Conservation (phyloP, 2,329 filamentous ascomycete species). For the Mollisiaceae sp. region DNA sequence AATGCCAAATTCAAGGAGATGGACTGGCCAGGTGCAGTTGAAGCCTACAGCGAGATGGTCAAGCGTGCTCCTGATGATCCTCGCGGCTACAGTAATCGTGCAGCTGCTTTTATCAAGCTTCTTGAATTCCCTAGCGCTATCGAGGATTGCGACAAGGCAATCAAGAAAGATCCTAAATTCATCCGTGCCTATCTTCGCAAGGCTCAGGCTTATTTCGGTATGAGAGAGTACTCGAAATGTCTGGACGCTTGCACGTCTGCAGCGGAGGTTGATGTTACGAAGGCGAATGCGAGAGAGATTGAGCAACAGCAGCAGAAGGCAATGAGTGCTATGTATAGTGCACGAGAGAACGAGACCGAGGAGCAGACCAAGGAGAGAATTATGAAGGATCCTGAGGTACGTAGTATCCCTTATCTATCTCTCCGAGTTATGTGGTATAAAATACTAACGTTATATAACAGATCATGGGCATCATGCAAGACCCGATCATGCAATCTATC, state of each 20-base stretch:
- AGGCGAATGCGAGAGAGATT: constrained; percentile 88
- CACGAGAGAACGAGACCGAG: constrained; percentile 93
- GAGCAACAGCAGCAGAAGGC: constrained; percentile 95
- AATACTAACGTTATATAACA: constrained; percentile 31
- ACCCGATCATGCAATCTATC: constrained; percentile 97
- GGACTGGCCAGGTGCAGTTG: constrained; percentile 94
- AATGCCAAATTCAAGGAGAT: constrained; percentile 97
- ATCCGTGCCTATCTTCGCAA: constrained; percentile 97
- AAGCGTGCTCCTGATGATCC: constrained; percentile 94
- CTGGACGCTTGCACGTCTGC: constrained; percentile 89
- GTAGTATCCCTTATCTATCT: constrained; percentile 41
- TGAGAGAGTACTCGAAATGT: constrained; percentile 97
- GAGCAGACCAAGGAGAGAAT: constrained; percentile 93
- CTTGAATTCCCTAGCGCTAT: constrained; percentile 94
- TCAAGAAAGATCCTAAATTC: constrained; percentile 89
- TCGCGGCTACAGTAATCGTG: constrained; percentile 95
- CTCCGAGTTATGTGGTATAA: background rate
- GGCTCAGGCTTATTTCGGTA: constrained; percentile 92
- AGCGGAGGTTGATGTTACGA: constrained; percentile 71
- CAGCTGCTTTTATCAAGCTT: constrained; percentile 94
- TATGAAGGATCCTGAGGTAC: constrained; percentile 86
- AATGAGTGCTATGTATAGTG: constrained; percentile 84
- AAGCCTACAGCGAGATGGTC: constrained; percentile 94
- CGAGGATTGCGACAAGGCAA: constrained; percentile 88
- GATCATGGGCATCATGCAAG: constrained; percentile 91